Evolutionary conservation across 805 yeast species (phyloP).

Genomic region (Barnettozyma sp.): DNA sequence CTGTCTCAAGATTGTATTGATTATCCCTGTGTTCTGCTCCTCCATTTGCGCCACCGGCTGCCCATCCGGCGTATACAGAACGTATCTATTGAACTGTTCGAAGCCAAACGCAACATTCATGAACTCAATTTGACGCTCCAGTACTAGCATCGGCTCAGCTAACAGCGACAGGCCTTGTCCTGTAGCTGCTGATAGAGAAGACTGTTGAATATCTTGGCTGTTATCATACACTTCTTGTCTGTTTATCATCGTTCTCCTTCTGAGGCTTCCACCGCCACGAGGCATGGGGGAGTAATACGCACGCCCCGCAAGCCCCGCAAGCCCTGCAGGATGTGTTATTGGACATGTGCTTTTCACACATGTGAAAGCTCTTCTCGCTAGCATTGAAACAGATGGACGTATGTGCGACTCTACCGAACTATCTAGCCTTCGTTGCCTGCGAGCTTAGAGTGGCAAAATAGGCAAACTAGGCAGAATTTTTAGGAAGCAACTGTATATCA

Average conservation of each 20-base stretch:
- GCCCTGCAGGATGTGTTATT: too few relatives aligned
- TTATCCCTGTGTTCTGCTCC: conserved; percentile 57
- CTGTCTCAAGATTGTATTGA: conserved; percentile 73
- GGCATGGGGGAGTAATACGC: conserved; percentile 15
- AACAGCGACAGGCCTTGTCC: conserved; percentile 1
- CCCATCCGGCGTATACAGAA: conserved; percentile 67
- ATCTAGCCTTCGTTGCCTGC: too few relatives aligned
- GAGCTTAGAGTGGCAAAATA: too few relatives aligned
- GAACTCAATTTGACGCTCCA: conserved; percentile 83
- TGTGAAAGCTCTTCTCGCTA: not conserved
- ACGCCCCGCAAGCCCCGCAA: too few relatives aligned
- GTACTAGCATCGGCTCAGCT: conserved; percentile 70
- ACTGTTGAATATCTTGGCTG: too few relatives aligned
- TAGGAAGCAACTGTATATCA: too few relatives aligned
- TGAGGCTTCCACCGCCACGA: conserved; percentile 1
- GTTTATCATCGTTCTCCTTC: not conserved
- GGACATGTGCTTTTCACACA: not conserved
- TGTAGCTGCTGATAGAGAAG: too few relatives aligned
- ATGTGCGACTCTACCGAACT: not conserved
- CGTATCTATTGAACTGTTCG: conserved; percentile 84
- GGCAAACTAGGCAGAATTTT: too few relatives aligned
- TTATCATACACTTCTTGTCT: too few relatives aligned
- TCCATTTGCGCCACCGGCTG: conserved; percentile 70
- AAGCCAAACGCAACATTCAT: conserved; percentile 84
- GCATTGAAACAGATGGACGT: not conserved